Base-by-base conservation (phyloP, 305 asterid species). In the Fraxinus platypoda region DNA sequence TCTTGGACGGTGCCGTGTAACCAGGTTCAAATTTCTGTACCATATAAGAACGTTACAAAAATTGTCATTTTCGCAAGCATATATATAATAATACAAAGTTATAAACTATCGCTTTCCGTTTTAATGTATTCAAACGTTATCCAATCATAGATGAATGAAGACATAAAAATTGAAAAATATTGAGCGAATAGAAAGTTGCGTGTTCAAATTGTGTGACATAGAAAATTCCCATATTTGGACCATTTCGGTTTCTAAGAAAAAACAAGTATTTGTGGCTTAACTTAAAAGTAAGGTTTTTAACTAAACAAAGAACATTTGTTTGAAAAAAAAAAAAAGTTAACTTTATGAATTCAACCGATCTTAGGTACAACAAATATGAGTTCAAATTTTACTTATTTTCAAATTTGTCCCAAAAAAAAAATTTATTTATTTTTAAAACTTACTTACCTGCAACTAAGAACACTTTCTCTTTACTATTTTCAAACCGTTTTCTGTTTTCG, bases 1-100 rank as follows among this genome's bases (percentile, higher is more conserved):
- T 91, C 87, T 90, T 88, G 59, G 91, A 93, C 38, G 89, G 88
- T 49, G 90, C 88, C 11, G 89, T 87, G 81, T 92, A 95, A 1
- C 94, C 99, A 8, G 98, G 92, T 88, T 94, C 95, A 87, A 91
- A 95, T 70, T 90, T 93, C 99, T 95, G 95, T 87, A 88, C 82
- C 75, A n/a, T 38, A 9, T 8, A 1, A 1, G 2, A 9, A 38
- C 0, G 49, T 38, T 8, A 38, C 37, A 73, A 71, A 80, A 17
- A 78, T 46, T 19, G 17, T 43, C 54, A 43, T 11, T 43, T 43
- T 43, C 54, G 17, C 13, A 43, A 43, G 52, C 12, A 43, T 43
- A 41, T 41, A 9, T 37, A 38, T 12, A 43, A 11, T 6, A 11
- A 41, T 11, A 41, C 52, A 2, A 41, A 41, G 15, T 41, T 43